Evolutionary conservation across 768 basidiomycete species (phyloP), one percentile per base, ranked within the genome.

Genomic region (Amyloporia xantha): DNA sequence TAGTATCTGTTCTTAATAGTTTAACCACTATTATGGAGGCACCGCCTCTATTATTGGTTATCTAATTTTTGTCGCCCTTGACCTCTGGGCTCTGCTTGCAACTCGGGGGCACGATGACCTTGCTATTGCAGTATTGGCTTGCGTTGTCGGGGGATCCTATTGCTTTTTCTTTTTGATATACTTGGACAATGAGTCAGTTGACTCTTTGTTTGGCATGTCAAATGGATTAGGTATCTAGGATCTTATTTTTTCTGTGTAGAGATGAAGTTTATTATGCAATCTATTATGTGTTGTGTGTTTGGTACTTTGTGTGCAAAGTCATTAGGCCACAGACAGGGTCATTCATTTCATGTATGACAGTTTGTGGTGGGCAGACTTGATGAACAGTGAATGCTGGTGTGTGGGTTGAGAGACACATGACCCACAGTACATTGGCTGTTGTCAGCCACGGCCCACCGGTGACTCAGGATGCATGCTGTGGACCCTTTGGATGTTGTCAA

Each of bases 1-100:
- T 79, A 80, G 79, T 79, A 80, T 79, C 78, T 80, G 77, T 79
- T 79, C 75, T 79, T 76, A 70, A 72, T 71, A 79, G 74, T 64
- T 64, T 64, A 61, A 64, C 62, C 62, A 64, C 61, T 64, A 62
- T 63, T 64, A 64, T 62, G 62, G 57, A 56, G 60, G 60, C 62
- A 63, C 59, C 55, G 62, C 60, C 62, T 56, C 57, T 59, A 63
- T 62, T 62, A 33, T 59, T 63, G 59, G 59, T 60, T 58, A 58
- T 58, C 59, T 60, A 52, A 60, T 60, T 60, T 60, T 59, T 61
- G 58, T 50, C 53, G 55, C 60, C 57, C 60, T 48, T 58, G 59
- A 28, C 44, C 47, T 50, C 49, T 46, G 52, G 50, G 54, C 55
- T 58, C 60, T 59, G 60, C 59, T 62, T 56, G 59, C 54, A 60